These are phyloP conservation scores for Daldinia concentrica DNA, from an alignment of 495 filamentous ascomycete species.

Conservation along the genomic window DNA sequence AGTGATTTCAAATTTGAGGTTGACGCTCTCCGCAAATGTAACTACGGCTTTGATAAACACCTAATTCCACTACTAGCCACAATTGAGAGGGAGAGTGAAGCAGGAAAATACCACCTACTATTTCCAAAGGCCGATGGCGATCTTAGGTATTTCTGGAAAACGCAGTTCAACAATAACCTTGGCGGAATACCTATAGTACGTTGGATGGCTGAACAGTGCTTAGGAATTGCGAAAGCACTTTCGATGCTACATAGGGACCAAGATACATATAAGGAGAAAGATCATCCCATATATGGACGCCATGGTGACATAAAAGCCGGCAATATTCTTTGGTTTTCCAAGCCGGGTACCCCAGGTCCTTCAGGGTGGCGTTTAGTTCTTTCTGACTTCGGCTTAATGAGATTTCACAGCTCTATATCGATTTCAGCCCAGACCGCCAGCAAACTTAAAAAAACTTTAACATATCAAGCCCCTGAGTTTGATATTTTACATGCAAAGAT, in stretches of 20 bases:
- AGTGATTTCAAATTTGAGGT: conserved; percentile 23
- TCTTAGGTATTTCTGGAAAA: conserved; percentile 16
- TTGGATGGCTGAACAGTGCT: conserved; percentile 29
- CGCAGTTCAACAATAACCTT: not conserved
- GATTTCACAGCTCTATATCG: conserved; percentile 20
- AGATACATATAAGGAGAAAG: not conserved
- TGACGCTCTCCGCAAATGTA: conserved; percentile 24
- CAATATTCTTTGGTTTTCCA: conserved; percentile 32
- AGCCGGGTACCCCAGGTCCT: not conserved
- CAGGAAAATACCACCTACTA: conserved; percentile 15
- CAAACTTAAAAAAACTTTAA: conserved; percentile 18
- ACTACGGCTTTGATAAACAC: conserved; percentile 19
- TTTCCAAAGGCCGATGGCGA: conserved; percentile 33
- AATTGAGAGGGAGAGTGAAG: conserved; percentile 12
- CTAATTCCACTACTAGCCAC: conserved; percentile 25
- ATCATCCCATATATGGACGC: conserved; percentile 25
- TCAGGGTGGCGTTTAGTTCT: conserved; percentile 21
- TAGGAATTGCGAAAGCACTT: conserved; percentile 17
- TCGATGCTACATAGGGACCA: conserved; percentile 24
- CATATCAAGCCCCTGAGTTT: conserved; percentile 32
- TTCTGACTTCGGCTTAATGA: conserved; percentile 22
- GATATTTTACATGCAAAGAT: conserved; percentile 12
- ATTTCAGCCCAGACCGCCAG: conserved; percentile 18
- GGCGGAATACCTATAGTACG: not conserved
- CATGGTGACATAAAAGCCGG: conserved; percentile 33